Evolutionary conservation across 805 yeast genomes (phyloP).

Genomic region (Metschnikowia vanudenii): DNA sequence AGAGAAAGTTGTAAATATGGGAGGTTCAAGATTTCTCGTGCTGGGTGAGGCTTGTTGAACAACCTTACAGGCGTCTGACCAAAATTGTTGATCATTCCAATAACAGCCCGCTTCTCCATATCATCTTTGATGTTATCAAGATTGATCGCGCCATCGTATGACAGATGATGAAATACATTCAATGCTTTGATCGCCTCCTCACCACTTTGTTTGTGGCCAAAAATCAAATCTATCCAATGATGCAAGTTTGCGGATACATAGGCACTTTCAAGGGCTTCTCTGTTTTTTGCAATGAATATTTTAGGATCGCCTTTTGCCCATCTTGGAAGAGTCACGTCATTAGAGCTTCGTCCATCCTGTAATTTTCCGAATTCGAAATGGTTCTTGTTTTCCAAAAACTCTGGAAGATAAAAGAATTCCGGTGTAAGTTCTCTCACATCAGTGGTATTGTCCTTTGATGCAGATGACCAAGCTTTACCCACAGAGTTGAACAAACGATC

Average conservation of each 20-base stretch:
- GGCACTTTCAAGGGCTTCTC: constrained; percentile 82
- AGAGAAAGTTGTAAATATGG: constrained; percentile 37
- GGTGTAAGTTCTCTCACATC: constrained; percentile 89
- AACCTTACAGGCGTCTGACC: constrained; percentile 86
- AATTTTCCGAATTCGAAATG: constrained; percentile 66
- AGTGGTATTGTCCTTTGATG: constrained; percentile 75
- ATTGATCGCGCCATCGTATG: constrained; percentile 82
- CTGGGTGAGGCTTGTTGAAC: constrained; percentile 66
- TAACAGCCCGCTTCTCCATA: constrained; percentile 68
- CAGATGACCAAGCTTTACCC: constrained; percentile 77
- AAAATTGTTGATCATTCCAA: constrained; percentile 85
- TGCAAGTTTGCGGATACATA: constrained; percentile 75
- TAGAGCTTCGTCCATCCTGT: constrained; percentile 59
- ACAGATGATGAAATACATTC: constrained; percentile 80
- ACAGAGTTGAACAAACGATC: constrained; percentile 76
- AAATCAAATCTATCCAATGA: constrained; percentile 81
- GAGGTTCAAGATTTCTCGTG: constrained; percentile 37
- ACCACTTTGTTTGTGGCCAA: constrained; percentile 81
- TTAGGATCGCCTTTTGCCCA: constrained; percentile 84
- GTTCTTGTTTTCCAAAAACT: constrained; percentile 66
- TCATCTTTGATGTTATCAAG: constrained; percentile 72
- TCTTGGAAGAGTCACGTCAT: constrained; percentile 69
- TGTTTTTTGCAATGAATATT: constrained; percentile 67
- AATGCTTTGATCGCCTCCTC: constrained; percentile 59
- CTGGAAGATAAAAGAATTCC: constrained; percentile 81